Conservation (phyloP, 1,284 basidiomycete species). For the Xerocomus minutiporus region DNA sequence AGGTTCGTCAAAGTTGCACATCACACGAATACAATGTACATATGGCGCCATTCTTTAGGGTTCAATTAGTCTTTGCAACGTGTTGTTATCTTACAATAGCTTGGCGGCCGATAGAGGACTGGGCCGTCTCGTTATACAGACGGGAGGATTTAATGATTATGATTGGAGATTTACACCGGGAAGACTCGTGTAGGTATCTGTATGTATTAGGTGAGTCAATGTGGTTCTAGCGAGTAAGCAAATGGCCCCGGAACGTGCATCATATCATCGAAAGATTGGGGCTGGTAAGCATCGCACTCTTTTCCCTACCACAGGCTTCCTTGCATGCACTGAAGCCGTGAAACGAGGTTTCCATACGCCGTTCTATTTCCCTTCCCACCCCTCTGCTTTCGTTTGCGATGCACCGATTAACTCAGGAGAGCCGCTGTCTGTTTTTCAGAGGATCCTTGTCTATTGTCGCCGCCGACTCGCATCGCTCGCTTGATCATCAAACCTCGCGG, state of each 20-base stretch:
- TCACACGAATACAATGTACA: not conserved
- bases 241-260: not conserved
- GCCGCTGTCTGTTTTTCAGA: not conserved
- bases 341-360: not conserved
- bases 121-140: not conserved
- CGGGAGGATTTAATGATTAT: too few species aligned
- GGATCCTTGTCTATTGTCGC: not conserved
- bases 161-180: too few species aligned
- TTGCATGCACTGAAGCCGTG: not conserved
- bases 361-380: not conserved
- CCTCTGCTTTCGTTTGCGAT: not conserved
- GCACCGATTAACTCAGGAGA: not conserved
- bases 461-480: not conserved
- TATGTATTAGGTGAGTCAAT: not conserved
- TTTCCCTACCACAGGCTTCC: not conserved
- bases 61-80: slow-evolving; percentile 6
- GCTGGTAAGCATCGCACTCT: not conserved
- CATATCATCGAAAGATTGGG: not conserved
- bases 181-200: too few species aligned
- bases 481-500: not conserved
- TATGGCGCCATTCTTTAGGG: slow-evolving; percentile 6
- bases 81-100: not conserved
- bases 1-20: not conserved
- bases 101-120: not conserved
- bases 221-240: not conserved